Percentiles rank a stretch among this genome's conserved stretches.
Evolutionary conservation across 2,329 filamentous ascomycete genomes (phyloP).

Genomic region (Alternaria ethzedia): DNA sequence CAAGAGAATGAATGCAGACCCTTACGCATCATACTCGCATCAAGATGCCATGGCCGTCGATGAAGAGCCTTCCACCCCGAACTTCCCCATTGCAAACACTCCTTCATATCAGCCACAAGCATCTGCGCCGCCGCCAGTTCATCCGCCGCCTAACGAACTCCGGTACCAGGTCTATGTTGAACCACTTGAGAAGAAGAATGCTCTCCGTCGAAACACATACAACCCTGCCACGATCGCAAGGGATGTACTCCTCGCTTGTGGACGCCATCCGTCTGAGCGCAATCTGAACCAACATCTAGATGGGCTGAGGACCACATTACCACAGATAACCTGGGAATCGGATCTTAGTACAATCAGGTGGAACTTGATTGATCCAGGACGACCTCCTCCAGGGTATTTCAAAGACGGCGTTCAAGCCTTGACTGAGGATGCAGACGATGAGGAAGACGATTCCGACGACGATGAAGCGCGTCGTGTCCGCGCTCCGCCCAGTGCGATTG

Average conservation of each 20-base stretch:
- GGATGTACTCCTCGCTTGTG: constrained; percentile 67
- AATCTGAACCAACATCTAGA: constrained; percentile 66
- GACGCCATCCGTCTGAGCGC: constrained; percentile 65
- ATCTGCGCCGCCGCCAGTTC: constrained; percentile 3
- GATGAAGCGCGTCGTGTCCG: constrained; percentile 26
- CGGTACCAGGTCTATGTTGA: constrained; percentile 48
- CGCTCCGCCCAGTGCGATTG: constrained; percentile 27
- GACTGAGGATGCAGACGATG: constrained; percentile 44
- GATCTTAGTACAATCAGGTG: constrained; percentile 67
- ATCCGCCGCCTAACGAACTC: constrained; percentile 19
- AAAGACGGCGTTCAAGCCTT: constrained; percentile 31
- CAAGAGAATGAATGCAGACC: constrained; percentile 34
- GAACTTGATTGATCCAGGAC: constrained; percentile 66
- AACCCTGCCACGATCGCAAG: constrained; percentile 67
- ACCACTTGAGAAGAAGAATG: constrained; percentile 55
- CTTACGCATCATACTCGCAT: constrained; percentile 12
- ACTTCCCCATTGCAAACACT: constrained; percentile 29
- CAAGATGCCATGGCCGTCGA: constrained; percentile 21
- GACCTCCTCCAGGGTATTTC: constrained; percentile 49
- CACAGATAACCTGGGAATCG: constrained; percentile 52
- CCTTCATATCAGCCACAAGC: constrained; percentile 17
- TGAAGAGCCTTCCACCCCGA: constrained; percentile 19
- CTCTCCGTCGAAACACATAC: constrained; percentile 60
- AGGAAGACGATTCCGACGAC: constrained; percentile 44
- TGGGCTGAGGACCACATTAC: constrained; percentile 52